Evolutionary conservation across 441 rosid species (phyloP).

Genomic region (Erodium trifolium): DNA sequence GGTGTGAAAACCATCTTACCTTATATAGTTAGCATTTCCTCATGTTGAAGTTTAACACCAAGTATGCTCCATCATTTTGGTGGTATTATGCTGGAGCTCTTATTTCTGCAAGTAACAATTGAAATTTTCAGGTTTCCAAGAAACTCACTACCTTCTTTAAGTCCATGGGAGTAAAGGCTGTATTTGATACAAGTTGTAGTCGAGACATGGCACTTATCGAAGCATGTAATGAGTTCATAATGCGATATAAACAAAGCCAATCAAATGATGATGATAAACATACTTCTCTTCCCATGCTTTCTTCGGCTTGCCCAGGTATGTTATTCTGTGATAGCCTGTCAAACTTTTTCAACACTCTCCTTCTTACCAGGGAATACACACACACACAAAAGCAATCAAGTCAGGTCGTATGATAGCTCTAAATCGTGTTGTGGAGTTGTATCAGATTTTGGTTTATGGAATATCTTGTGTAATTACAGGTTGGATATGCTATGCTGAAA

Average conservation of each 20-base stretch:
- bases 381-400: background rate
- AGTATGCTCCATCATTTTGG: background rate
- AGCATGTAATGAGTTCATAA: conserved; percentile 74
- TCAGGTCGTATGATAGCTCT: background rate
- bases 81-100: conserved; percentile 5
- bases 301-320: conserved; percentile 89
- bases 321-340: conserved; percentile 10
- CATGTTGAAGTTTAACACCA: background rate
- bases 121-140: conserved; percentile 47
- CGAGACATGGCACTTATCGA: conserved; percentile 71
- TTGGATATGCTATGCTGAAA: conserved; percentile 98
- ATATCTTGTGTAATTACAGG: conserved; percentile 40
- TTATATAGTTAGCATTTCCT: conserved; percentile 7
- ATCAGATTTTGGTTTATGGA: background rate
- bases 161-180: conserved; percentile 80
- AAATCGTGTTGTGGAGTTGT: background rate
- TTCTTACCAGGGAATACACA: background rate
- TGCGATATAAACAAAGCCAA: conserved; percentile 49
- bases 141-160: conserved; percentile 74
- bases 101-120: conserved; percentile 9
- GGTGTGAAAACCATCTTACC: conserved; percentile 6
- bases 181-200: conserved; percentile 77
- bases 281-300: conserved; percentile 60
- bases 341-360: background rate
- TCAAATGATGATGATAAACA: conserved; percentile 29